A percentile compares a stretch with the other conserved stretches of the same genome.
Conservation (phyloP, 2,329 filamentous ascomycete genomes). For the Colletotrichum tofieldiae region DNA sequence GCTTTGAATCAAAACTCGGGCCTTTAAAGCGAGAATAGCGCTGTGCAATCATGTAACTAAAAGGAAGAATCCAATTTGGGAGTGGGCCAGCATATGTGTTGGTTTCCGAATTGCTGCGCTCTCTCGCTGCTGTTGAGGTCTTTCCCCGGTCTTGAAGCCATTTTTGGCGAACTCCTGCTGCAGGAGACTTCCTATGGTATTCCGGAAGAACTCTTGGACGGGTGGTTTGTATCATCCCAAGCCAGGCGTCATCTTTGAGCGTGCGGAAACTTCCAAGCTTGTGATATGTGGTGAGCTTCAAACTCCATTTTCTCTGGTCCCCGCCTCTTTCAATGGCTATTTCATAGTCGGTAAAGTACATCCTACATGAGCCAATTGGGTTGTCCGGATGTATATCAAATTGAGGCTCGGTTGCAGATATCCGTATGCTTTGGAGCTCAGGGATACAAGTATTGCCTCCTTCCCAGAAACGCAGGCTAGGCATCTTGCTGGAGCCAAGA, state of each 20-base stretch:
- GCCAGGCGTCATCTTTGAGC: neutral
- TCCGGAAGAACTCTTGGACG: neutral
- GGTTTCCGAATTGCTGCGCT: neutral
- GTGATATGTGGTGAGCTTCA: neutral
- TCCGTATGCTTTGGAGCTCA: constrained; percentile 15
- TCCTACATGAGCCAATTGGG: neutral
- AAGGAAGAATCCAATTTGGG: neutral
- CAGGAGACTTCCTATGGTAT: neutral
- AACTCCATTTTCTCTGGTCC: neutral
- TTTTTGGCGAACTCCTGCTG: neutral
- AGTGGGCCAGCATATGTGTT: neutral
- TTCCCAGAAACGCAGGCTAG: neutral
- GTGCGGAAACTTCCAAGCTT: constrained; percentile 5
- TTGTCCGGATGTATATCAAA: constrained; percentile 9
- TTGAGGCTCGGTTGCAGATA: neutral
- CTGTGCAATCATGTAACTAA: neutral
- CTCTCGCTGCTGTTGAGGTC: neutral
- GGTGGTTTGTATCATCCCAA: neutral
- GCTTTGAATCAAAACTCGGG: neutral
- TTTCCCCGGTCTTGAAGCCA: neutral
- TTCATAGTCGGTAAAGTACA: constrained; percentile 14
- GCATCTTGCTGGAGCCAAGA: constrained; percentile 13
- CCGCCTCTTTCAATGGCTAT: neutral
- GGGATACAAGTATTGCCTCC: constrained; percentile 3
- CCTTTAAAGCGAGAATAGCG: neutral